phyloP scores from a whole-genome alignment of 2,329 filamentous ascomycete species.

The Aspergillus quadricinctus region DNA sequence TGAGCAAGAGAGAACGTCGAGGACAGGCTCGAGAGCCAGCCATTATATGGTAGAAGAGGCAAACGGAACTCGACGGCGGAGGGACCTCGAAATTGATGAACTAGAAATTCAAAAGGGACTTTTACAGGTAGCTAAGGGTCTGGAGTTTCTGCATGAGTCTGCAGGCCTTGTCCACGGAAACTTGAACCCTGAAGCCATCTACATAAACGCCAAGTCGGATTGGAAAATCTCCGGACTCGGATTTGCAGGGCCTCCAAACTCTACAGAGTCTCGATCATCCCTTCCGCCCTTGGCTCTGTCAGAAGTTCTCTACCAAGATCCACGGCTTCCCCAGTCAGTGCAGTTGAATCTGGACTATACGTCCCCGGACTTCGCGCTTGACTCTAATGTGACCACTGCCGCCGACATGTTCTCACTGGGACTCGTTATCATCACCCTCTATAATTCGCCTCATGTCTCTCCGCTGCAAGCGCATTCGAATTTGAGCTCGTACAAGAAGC shows the following conservation, averaged over 20 bases:
- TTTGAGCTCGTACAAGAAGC: conserved; percentile 75
- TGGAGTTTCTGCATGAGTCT: conserved; percentile 94
- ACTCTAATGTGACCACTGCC: conserved; percentile 76
- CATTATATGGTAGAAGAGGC: conserved; percentile 77
- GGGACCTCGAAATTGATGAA: conserved; percentile 91
- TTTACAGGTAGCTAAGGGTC: conserved; percentile 84
- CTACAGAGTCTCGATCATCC: conserved; percentile 68
- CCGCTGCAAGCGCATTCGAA: conserved; percentile 80
- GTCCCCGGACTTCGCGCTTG: conserved; percentile 89
- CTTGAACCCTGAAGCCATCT: conserved; percentile 85
- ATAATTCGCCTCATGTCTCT: conserved; percentile 89
- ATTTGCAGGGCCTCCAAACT: conserved; percentile 78
- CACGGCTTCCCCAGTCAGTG: conserved; percentile 72
- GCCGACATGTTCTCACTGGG: conserved; percentile 95
- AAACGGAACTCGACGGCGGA: conserved; percentile 65
- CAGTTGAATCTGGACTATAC: conserved; percentile 91
- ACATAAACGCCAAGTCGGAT: conserved; percentile 95
- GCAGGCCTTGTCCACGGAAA: conserved; percentile 92
- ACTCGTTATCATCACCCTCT: conserved; percentile 79
- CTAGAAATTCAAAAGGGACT: conserved; percentile 96
- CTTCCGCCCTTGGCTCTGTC: conserved; percentile 76
- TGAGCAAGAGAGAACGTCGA: conserved; percentile 68
- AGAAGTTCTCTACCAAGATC: conserved; percentile 80
- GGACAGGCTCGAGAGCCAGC: conserved; percentile 66
- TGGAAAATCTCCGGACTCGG: conserved; percentile 97